These are phyloP conservation scores for Cichorium intybus DNA, from an alignment of 140 eudicot genomes.

Conservation along the genomic window DNA sequence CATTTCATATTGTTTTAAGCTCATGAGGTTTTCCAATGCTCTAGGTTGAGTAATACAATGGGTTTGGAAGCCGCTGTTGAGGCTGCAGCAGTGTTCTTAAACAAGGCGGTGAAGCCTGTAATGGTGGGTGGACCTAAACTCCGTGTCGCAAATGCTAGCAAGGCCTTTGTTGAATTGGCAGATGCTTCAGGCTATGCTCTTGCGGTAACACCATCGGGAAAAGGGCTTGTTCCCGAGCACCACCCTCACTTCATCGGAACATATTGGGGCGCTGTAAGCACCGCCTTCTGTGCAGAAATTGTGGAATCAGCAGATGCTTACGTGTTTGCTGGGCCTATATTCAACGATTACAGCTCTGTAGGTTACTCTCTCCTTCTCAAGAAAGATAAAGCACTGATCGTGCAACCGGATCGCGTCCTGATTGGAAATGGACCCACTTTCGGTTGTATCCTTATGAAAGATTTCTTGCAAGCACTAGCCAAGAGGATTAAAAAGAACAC, in stretches of 20 bases:
- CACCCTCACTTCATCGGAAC: too few species aligned
- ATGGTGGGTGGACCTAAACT: constrained; percentile 81
- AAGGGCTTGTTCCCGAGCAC: too few species aligned
- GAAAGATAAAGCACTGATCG: constrained; percentile 60
- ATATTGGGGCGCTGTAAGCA: too few species aligned
- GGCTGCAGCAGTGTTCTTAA: constrained; percentile 64
- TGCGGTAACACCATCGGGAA: too few species aligned
- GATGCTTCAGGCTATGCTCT: constrained; percentile 60
- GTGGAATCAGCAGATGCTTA: constrained; percentile 82
- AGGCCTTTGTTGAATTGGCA: constrained; percentile 63
- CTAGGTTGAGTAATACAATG: constrained; percentile 60
- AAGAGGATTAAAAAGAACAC: constrained; percentile 49
- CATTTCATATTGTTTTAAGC: not conserved
- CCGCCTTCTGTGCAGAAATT: too few species aligned
- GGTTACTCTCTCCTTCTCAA: constrained; percentile 76
- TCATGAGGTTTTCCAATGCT: constrained; percentile 1
- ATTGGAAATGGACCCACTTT: constrained; percentile 68
- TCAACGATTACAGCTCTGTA: constrained; percentile 76
- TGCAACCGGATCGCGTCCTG: constrained; percentile 66
- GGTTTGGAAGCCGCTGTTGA: constrained; percentile 83
- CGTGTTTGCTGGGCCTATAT: constrained; percentile 74
- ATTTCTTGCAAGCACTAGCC: constrained; percentile 54
- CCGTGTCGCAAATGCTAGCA: constrained; percentile 53
- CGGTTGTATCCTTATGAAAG: constrained; percentile 74
- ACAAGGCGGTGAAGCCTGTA: too few species aligned